phyloP scores from a whole-genome alignment of 176 grass and related monocot species.

The Rhynchospora tenuis region DNA sequence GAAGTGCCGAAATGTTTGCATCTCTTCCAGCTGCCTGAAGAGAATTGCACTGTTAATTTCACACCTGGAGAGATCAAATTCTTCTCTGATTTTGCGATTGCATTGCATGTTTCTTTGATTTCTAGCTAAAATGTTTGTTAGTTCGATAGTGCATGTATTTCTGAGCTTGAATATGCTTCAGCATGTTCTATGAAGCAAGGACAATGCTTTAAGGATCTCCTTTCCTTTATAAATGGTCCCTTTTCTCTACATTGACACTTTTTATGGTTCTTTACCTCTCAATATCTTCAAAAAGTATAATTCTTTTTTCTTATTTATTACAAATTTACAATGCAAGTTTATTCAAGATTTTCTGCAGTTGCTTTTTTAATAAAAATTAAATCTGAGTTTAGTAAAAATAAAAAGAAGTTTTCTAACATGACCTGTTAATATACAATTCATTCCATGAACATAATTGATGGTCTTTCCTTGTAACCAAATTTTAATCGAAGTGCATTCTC shows the following conservation, averaged over 20 bases:
- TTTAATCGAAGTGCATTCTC: neutral
- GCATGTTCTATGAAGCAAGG: neutral
- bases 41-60: slow-evolving; percentile 42
- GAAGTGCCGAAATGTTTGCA: neutral
- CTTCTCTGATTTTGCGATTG: neutral
- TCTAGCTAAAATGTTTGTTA: neutral
- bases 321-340: too few species aligned
- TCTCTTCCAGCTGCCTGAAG: slow-evolving; percentile 40
- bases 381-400: neutral
- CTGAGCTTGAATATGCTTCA: neutral
- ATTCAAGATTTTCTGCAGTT: neutral
- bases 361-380: neutral
- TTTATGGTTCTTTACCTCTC: neutral
- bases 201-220: neutral
- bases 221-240: neutral
- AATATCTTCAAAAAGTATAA: neutral
- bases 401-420: neutral
- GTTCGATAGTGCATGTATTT: neutral
- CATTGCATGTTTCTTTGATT: neutral
- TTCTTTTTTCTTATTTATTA: too few species aligned
- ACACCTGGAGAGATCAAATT: neutral
- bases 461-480: neutral
- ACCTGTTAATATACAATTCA: neutral
- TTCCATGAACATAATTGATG: neutral
- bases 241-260: neutral